These are phyloP conservation scores for Tilletiaria anomala DNA, from an alignment of 1,284 basidiomycete genomes.

Conservation along the genomic window DNA sequence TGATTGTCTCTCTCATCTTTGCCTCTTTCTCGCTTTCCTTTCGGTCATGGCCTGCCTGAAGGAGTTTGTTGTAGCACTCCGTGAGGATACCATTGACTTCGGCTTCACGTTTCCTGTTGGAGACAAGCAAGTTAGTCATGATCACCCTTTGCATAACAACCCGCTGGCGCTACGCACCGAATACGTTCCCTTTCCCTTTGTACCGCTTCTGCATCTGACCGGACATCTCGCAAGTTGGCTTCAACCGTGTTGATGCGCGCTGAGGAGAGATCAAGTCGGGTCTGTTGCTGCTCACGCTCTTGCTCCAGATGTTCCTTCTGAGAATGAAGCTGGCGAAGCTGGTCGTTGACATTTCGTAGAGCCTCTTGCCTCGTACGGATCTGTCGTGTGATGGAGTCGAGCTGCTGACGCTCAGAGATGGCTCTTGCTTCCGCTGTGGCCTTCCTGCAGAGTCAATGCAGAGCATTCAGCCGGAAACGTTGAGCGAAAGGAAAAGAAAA, in stretches of 20 bases:
- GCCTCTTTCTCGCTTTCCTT: conserved; percentile 66
- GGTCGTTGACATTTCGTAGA: conserved; percentile 47
- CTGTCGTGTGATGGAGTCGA: conserved; percentile 68
- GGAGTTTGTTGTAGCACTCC: conserved; percentile 64
- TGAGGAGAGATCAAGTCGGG: no score
- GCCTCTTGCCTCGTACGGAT: conserved; percentile 59
- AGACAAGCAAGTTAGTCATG: background rate
- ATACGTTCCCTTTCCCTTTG: background rate
- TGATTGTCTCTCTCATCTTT: conserved; percentile 69
- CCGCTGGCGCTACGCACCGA: background rate
- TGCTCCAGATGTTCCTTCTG: conserved; percentile 51
- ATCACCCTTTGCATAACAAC: no score
- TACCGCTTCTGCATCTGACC: background rate
- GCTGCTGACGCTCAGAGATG: conserved; percentile 69
- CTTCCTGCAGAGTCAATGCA: no score
- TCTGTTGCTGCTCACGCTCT: background rate
- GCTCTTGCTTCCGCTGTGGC: conserved; percentile 57
- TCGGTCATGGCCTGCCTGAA: conserved; percentile 41
- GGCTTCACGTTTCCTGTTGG: background rate
- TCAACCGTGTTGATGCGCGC: no score
- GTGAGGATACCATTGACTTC: conserved; percentile 54
- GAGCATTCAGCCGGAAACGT: no score
- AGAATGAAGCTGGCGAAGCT: conserved; percentile 52
- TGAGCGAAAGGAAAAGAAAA: no score
- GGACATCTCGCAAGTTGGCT: no score